Evolutionary conservation across 2,329 filamentous ascomycete species (phyloP), one percentile per base, ranked within the genome.

Genomic region (Penicillium sp.): DNA sequence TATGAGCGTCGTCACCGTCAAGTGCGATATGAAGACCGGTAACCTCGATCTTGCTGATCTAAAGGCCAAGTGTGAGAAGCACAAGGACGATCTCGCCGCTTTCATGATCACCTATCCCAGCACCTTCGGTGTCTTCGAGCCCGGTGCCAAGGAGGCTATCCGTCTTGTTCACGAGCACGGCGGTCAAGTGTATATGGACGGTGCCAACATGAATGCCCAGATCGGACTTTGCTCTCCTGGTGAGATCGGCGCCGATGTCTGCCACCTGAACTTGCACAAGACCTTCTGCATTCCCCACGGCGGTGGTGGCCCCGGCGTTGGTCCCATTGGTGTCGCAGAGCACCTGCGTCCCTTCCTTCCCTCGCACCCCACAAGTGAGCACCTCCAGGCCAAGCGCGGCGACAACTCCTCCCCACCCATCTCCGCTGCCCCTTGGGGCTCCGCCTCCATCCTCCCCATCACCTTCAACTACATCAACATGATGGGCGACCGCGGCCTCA

Each of bases 281-380:
- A 97, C 93, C 3, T 97, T 97, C 80, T 97, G 93, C 71, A 97
- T 97, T 66, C 93, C 93, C 43, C 93, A 97, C 74, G 93, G 93
- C 50, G 93, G 93, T 58, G 93, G 93, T 60, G 93, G 93, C 15
- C 93, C 93, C 9, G 93, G 93, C 65, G 90, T 96, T 34, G 93
- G 93, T 2, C 93, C 93, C 48, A 95, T 97, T 61, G 92, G 91
- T 68, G 93, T 96, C 50, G 94, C 92, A 70, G 76, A 85, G 55
- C 89, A 95, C 66, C 84, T 97, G 45, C 76, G 82, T 6, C 84
- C 85, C 6, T 91, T 86, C 79, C 81, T 96, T 13, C 90, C 92
- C 4, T 84, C 82, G 16, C 87, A 89, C 70, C 83, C 86, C 9
- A 74, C 84, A 42, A 79, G 83, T 57, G 76, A 82, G 42, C 67